Base-by-base conservation (phyloP, 116 monocot genomes). In the Trichopus zeylanicus region DNA sequence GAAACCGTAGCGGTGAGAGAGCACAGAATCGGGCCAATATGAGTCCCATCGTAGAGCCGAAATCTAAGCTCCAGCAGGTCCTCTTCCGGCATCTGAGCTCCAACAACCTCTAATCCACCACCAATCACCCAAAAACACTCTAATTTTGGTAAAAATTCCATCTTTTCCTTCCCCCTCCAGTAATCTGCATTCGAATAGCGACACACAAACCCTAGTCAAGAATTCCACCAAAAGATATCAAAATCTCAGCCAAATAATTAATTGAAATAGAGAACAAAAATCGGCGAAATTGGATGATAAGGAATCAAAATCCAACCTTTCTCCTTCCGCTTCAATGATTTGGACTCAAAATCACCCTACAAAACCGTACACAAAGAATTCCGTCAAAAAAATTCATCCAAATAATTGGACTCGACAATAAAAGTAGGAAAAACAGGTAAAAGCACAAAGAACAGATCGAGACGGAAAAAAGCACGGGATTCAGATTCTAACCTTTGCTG, bases 401-500 rank as follows among this genome's bases (percentile, higher is more conserved):
- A n/a, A n/a, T n/a, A n/a, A n/a, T n/a, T n/a, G n/a, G n/a, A n/a
- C n/a, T n/a, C n/a, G n/a, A n/a, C n/a, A n/a, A n/a, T n/a, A n/a
- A n/a, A n/a, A n/a, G n/a, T n/a, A n/a, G n/a, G n/a, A n/a, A n/a
- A n/a, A n/a, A n/a, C n/a, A n/a, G n/a, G n/a, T n/a, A n/a, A n/a
- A n/a, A n/a, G 12, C 6, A 28, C 4, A 66, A 18, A 23, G 19
- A 5, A 51, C 1, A 7, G 0, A 35, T 31, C 60, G 47, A 60
- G 19, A 60, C 42, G 16, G 22, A 29, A 4, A 46, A 24, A 26
- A 12, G 38, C 1, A 49, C 13, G 21, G 16, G 15, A 24, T 13
- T 11, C 15, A 27, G 48, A 52, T 6, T 6, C 18, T 12, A 12
- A 91, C 90, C 60, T 19, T 72, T 51, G 24, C 33, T 82, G 18